phyloP scores from a whole-genome alignment of 2,329 filamentous ascomycete genomes.

The Aspergillus neoniger region DNA sequence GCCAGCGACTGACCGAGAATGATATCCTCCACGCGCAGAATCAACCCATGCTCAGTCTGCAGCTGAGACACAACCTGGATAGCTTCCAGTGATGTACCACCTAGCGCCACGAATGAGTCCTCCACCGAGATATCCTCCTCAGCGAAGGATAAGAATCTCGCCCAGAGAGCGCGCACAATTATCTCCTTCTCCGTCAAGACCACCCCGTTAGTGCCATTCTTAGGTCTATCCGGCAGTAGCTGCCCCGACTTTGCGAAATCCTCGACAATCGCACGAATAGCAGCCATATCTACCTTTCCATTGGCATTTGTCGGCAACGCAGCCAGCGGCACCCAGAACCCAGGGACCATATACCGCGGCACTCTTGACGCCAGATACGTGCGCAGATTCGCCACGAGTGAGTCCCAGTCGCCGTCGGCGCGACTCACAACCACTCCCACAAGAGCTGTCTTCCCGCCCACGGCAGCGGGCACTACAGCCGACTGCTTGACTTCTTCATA shows the following conservation, averaged over 20 bases:
- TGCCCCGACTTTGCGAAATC: not conserved
- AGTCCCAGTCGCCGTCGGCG: not conserved
- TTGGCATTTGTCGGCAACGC: not conserved
- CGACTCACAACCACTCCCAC: conserved; percentile 10
- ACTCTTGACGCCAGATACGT: not conserved
- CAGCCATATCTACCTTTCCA: not conserved
- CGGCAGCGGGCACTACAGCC: conserved; percentile 2
- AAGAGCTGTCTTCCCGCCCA: conserved; percentile 9
- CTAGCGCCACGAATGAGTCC: conserved; percentile 7
- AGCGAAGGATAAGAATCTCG: not conserved
- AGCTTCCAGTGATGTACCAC: conserved; percentile 13
- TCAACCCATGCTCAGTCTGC: not conserved
- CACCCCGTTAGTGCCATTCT: not conserved
- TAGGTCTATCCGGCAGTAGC: not conserved
- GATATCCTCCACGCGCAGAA: not conserved
- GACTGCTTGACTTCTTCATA: conserved; percentile 1
- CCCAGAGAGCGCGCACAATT: not conserved
- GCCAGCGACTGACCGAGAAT: not conserved
- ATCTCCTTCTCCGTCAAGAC: not conserved
- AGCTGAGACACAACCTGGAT: conserved; percentile 8
- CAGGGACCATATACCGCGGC: conserved; percentile 7
- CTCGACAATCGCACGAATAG: not conserved
- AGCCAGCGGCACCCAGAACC: not conserved
- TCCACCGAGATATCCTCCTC: not conserved
- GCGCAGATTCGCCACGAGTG: not conserved